These are phyloP conservation scores for Colletotrichum camelliae DNA, from an alignment of 2,329 filamentous ascomycete species.

Conservation along the genomic window DNA sequence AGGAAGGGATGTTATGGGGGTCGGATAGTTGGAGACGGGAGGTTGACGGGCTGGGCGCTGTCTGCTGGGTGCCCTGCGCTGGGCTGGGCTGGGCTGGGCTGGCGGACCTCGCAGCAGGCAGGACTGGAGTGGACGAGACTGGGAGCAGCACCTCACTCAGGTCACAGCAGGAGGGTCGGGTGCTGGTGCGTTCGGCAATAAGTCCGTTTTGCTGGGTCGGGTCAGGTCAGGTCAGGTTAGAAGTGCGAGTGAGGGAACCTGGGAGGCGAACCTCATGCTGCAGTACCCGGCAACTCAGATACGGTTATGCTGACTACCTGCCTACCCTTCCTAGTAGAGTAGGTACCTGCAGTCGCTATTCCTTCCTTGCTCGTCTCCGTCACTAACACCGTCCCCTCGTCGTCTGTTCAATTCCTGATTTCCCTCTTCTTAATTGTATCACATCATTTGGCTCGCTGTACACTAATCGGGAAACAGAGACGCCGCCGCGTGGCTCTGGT, in stretches of 20 bases:
- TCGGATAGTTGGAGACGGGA: slow-evolving; percentile 1
- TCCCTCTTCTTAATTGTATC: neutral
- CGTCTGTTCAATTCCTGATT: neutral
- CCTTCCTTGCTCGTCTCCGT: neutral
- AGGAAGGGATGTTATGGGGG: slow-evolving; percentile 3
- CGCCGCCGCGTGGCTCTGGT: neutral
- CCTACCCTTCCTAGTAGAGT: neutral
- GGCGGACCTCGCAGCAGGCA: neutral
- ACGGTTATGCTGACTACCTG: neutral
- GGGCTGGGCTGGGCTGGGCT: neutral
- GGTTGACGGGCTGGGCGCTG: slow-evolving; percentile 3
- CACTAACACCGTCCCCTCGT: neutral
- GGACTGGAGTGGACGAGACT: neutral
- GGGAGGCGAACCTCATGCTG: neutral
- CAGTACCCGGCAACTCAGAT: neutral
- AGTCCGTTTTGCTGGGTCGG: slow-evolving; percentile 12
- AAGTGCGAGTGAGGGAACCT: neutral
- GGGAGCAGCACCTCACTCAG: neutral
- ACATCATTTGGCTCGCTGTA: neutral
- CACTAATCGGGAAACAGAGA: neutral
- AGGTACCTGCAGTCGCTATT: neutral
- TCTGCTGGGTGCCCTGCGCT: neutral
- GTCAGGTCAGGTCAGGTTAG: neutral
- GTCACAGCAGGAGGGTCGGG: neutral
- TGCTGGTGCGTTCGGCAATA: slow-evolving; percentile 10